These are phyloP conservation scores for Takashimella tepidaria DNA, from an alignment of 1,284 basidiomycete genomes.

Conservation along the genomic window DNA sequence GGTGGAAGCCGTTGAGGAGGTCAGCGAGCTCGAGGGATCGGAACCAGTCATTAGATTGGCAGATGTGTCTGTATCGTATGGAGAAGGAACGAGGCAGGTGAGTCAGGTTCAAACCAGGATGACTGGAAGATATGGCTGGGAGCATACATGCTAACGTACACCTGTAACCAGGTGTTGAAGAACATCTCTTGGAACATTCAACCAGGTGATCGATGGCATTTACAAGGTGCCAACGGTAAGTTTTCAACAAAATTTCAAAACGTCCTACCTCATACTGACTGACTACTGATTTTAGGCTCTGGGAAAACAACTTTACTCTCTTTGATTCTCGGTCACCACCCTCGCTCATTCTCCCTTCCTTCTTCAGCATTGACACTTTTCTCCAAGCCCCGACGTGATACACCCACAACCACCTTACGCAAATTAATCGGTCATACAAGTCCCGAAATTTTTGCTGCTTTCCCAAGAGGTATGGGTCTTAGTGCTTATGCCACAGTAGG, in stretches of 20 bases:
- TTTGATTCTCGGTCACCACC: constrained; percentile 87
- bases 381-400: constrained; percentile 59
- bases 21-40: constrained; percentile 29
- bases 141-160: constrained; percentile 5
- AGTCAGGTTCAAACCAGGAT: too few relatives aligned
- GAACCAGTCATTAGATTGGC: constrained; percentile 58
- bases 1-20: constrained; percentile 50
- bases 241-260: background rate
- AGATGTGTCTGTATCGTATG: constrained; percentile 68
- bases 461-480: constrained; percentile 69
- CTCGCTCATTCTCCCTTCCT: constrained; percentile 73
- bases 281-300: constrained; percentile 56
- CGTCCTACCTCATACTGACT: background rate
- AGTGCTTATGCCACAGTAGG: constrained; percentile 71
- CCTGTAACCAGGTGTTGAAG: constrained; percentile 60
- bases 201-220: constrained; percentile 77
- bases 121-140: background rate
- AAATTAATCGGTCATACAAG: constrained; percentile 70
- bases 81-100: constrained; percentile 52
- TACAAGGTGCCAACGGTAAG: constrained; percentile 77
- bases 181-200: constrained; percentile 73
- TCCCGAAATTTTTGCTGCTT: constrained; percentile 86
- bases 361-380: constrained; percentile 60
- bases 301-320: constrained; percentile 96
- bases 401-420: constrained; percentile 58